Evolutionary conservation across 306 rosid species (phyloP).

Genomic region (Lathyrus sativus): DNA sequence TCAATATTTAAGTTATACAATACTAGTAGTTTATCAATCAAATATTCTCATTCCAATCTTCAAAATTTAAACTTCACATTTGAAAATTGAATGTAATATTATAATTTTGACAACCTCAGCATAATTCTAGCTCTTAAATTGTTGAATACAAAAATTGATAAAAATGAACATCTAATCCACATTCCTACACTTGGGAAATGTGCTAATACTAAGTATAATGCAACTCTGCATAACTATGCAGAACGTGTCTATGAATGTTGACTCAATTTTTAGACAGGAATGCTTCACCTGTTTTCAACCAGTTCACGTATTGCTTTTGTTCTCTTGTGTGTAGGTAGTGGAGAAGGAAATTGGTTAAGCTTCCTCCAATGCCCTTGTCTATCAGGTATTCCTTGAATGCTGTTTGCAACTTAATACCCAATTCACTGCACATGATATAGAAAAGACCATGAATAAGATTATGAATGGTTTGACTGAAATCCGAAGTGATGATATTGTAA

Average conservation of each 20-base stretch:
- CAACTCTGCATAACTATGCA: slow-evolving; percentile 15
- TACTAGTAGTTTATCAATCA: no score
- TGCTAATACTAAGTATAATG: background rate
- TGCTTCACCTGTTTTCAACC: slow-evolving; percentile 66
- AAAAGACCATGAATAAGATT: slow-evolving; percentile 20
- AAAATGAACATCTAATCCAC: slow-evolving; percentile 19
- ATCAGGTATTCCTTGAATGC: slow-evolving; percentile 62
- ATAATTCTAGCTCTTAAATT: background rate
- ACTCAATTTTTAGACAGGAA: slow-evolving; percentile 34
- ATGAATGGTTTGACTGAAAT: background rate
- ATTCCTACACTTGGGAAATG: background rate
- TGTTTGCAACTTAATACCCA: slow-evolving; percentile 51
- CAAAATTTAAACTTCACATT: background rate
- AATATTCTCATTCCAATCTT: no score
- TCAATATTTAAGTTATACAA: no score
- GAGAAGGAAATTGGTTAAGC: slow-evolving; percentile 66
- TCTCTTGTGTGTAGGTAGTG: slow-evolving; percentile 65
- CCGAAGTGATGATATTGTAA: slow-evolving; percentile 9
- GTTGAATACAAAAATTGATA: background rate
- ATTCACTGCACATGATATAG: slow-evolving; percentile 45
- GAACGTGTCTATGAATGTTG: slow-evolving; percentile 21
- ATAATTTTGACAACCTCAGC: background rate
- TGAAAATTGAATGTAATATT: background rate
- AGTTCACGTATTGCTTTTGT: slow-evolving; percentile 70
- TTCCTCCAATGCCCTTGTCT: slow-evolving; percentile 64